These are phyloP conservation scores for Aspergillus wentii DNA, from an alignment of 495 filamentous ascomycete species.

Conservation along the genomic window DNA sequence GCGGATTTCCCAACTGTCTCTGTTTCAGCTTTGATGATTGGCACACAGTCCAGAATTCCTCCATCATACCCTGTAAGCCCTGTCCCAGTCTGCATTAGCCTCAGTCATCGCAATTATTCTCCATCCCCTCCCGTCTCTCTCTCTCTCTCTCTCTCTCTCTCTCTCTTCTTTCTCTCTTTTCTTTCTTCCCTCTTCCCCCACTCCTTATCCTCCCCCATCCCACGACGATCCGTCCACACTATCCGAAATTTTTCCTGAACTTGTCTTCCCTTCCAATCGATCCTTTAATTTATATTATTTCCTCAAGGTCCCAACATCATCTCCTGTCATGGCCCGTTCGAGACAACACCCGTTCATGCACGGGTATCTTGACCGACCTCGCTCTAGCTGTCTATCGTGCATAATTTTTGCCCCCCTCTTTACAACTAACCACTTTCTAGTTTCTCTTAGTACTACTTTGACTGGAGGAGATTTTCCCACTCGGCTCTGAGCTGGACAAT, in stretches of 20 bases:
- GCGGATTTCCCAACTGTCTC: background rate
- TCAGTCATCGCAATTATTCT: background rate
- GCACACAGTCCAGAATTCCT: too few relatives aligned
- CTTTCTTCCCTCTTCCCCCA: background rate
- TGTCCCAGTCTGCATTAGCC: too few relatives aligned
- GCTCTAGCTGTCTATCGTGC: background rate
- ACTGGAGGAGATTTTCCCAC: too few relatives aligned
- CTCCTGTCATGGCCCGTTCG: too few relatives aligned
- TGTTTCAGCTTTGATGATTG: background rate
- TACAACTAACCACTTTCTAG: too few relatives aligned
- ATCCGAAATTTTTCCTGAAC: constrained; percentile 1
- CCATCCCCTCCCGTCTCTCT: background rate
- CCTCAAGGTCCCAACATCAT: too few relatives aligned
- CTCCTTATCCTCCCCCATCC: constrained; percentile 4
- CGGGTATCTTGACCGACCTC: constrained; percentile 6
- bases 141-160: constrained; percentile 3
- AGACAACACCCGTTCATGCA: constrained; percentile 18
- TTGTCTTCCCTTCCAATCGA: constrained; percentile 8
- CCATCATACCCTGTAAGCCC: too few relatives aligned
- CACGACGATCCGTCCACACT: too few relatives aligned
- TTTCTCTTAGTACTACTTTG: too few relatives aligned
- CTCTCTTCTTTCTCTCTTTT: constrained; percentile 2
- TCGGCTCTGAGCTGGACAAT: too few relatives aligned
- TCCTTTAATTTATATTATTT: constrained; percentile 18
- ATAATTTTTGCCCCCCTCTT: too few relatives aligned